Evolutionary conservation across 164 flowering plant species (phyloP).

Genomic region (Tetracentron sinense): DNA sequence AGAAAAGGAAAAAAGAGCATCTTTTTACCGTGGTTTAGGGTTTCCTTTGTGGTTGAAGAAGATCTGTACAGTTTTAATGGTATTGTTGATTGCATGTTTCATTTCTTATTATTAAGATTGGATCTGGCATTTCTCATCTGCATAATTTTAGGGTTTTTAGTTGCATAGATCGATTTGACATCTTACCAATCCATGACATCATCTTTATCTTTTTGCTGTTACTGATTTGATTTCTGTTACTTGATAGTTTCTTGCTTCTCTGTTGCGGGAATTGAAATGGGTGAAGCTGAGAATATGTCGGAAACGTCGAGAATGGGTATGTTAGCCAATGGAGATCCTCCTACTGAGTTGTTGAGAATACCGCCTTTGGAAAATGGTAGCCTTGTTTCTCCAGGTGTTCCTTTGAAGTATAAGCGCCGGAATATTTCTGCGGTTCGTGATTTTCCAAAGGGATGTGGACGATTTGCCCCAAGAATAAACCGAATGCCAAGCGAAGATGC

Average conservation of each 20-base stretch:
- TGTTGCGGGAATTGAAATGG: slow-evolving; percentile 8
- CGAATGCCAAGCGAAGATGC: neutral
- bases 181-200: too few species aligned
- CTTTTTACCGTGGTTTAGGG: neutral
- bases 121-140: neutral
- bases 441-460: slow-evolving; percentile 53
- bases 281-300: slow-evolving; percentile 9
- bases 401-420: slow-evolving; percentile 40
- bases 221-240: neutral
- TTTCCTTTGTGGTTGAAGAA: neutral
- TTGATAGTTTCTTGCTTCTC: neutral
- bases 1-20: neutral
- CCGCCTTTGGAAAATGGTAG: slow-evolving; percentile 18
- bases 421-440: slow-evolving; percentile 51
- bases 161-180: neutral
- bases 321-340: neutral
- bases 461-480: slow-evolving; percentile 8
- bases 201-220: neutral
- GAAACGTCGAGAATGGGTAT: slow-evolving; percentile 12
- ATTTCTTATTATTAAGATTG: neutral
- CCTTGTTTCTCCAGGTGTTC: neutral
- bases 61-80: neutral
- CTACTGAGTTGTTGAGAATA: slow-evolving; percentile 4
- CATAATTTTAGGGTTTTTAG: neutral
- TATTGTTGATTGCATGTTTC: neutral